phyloP scores from a whole-genome alignment of 2,329 filamentous ascomycete species.

The Emydomyces testavorans region DNA sequence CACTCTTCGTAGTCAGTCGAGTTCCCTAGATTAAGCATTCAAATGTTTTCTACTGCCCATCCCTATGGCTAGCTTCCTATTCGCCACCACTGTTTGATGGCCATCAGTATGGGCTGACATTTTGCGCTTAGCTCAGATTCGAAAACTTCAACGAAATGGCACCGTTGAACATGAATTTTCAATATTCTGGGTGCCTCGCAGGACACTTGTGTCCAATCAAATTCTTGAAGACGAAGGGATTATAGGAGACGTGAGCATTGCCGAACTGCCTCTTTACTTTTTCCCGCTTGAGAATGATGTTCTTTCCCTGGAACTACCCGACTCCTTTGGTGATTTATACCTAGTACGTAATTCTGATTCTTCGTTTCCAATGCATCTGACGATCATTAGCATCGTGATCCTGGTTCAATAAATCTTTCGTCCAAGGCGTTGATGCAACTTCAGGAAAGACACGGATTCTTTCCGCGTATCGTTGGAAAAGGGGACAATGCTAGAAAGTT shows the following conservation, averaged over 20 bases:
- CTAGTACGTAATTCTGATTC: conserved; percentile 41
- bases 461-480: conserved; percentile 89
- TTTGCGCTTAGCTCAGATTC: conserved; percentile 63
- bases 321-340: conserved; percentile 78
- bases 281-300: conserved; percentile 86
- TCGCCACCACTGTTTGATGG: conserved; percentile 30
- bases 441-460: conserved; percentile 82
- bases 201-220: conserved; percentile 81
- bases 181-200: conserved; percentile 88
- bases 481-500: conserved; percentile 86
- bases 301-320: conserved; percentile 77
- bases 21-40: conserved; percentile 40
- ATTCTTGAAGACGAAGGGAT: conserved; percentile 88
- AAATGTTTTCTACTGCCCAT: conserved; percentile 26
- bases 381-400: conserved; percentile 57
- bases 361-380: conserved; percentile 20
- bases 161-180: conserved; percentile 91
- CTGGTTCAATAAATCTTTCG: conserved; percentile 77
- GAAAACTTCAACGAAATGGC: conserved; percentile 74
- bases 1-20: conserved; percentile 49
- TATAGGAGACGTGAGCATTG: conserved; percentile 79
- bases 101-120: conserved; percentile 52
- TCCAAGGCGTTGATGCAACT: conserved; percentile 90
- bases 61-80: conserved; percentile 34
- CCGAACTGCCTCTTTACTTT: conserved; percentile 79